These are phyloP conservation scores for Amauroascus verrucosus DNA, from an alignment of 2,329 filamentous ascomycete genomes.

Conservation along the genomic window DNA sequence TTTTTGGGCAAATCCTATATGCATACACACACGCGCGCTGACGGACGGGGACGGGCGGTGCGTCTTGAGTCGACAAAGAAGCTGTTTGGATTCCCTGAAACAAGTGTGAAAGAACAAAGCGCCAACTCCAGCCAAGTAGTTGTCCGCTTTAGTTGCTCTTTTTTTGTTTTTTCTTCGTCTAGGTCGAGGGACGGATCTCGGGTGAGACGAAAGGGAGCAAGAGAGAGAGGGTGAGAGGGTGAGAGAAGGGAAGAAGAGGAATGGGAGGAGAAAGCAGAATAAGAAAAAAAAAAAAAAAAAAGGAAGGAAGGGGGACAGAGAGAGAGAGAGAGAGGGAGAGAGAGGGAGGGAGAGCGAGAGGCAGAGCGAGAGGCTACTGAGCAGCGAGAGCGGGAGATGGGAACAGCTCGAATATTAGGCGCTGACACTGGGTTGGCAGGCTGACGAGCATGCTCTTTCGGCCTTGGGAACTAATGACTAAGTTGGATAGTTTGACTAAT, in stretches of 20 bases:
- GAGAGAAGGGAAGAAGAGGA: neutral
- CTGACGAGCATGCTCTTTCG: neutral
- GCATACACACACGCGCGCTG: neutral
- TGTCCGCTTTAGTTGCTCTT: neutral
- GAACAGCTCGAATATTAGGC: conserved; percentile 1
- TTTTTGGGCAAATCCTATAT: neutral
- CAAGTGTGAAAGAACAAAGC: neutral
- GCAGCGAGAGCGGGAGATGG: neutral
- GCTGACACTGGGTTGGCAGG: neutral
- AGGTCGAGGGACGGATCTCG: neutral
- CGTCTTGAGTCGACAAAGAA: conserved; percentile 5
- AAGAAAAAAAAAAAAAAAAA: neutral
- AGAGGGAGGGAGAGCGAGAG: neutral
- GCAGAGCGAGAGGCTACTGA: neutral
- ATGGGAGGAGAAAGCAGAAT: neutral
- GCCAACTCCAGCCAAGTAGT: conserved; percentile 9
- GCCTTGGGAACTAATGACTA: too few species aligned
- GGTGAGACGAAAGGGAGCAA: neutral
- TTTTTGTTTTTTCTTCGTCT: neutral
- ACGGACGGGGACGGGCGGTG: neutral
- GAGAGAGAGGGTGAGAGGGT: neutral
- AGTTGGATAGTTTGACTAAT: too few species aligned
- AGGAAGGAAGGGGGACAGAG: neutral
- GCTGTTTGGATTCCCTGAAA: neutral
- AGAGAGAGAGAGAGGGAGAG: neutral